Evolutionary conservation across 306 rosid species (phyloP).

Genomic region (Casuarina glauca): DNA sequence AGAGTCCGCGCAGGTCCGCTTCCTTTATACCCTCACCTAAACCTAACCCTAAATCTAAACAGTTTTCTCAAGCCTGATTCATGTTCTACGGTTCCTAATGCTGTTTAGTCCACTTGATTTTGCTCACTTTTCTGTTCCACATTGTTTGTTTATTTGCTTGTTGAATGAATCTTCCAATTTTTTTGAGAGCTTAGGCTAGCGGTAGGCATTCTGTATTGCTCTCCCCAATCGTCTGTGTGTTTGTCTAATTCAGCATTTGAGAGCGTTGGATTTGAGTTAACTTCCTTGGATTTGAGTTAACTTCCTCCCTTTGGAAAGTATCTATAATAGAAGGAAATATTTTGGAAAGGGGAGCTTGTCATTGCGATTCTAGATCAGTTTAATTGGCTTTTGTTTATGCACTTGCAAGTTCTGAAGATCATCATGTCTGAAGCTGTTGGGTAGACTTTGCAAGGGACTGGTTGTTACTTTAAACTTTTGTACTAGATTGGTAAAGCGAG

Average conservation of each 20-base stretch:
- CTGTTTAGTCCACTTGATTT: background rate
- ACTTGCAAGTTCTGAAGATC: background rate
- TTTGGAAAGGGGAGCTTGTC: background rate
- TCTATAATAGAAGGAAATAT: too few relatives aligned
- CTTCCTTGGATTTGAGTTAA: background rate
- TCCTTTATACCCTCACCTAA: background rate
- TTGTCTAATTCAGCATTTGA: too few relatives aligned
- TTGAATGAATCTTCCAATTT: too few relatives aligned
- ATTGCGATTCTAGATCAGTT: background rate
- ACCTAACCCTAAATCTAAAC: background rate
- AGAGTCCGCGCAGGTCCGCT: slow-evolving; percentile 18
- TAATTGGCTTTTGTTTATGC: background rate
- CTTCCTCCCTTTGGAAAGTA: background rate
- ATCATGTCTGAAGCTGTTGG: background rate
- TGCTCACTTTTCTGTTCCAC: too few relatives aligned
- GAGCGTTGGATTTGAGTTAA: background rate
- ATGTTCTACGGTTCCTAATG: background rate
- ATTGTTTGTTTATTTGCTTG: too few relatives aligned
- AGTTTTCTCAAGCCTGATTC: background rate
- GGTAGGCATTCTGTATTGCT: background rate
- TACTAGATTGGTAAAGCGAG: background rate
- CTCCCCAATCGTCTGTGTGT: background rate
- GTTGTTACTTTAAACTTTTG: background rate
- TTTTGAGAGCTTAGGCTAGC: background rate
- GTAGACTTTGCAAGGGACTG: background rate